Conservation (phyloP, 2,329 filamentous ascomycete genomes). For the Endocalyx cinctus region DNA sequence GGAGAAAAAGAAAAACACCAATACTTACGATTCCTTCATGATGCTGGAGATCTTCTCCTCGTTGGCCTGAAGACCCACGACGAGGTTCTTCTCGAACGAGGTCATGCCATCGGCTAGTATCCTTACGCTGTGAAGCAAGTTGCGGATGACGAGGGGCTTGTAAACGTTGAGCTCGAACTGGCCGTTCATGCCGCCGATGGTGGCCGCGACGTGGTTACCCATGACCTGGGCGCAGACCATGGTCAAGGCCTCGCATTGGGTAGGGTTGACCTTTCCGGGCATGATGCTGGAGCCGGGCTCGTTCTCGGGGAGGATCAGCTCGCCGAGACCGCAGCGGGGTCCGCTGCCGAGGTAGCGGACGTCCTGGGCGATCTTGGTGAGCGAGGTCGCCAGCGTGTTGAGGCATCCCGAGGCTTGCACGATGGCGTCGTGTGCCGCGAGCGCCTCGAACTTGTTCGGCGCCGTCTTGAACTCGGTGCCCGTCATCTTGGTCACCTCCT, state of each 20-base stretch:
- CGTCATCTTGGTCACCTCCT: constrained; percentile 87
- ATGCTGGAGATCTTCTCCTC: constrained; percentile 86
- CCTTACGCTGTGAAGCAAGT: constrained; percentile 86
- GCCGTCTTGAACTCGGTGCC: constrained; percentile 92
- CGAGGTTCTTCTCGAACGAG: constrained; percentile 91
- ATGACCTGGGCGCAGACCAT: constrained; percentile 98
- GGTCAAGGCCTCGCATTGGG: constrained; percentile 94
- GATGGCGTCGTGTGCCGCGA: constrained; percentile 92
- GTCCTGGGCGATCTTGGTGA: constrained; percentile 98
- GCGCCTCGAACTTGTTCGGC: constrained; percentile 97
- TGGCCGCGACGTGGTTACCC: constrained; percentile 91
- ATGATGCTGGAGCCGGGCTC: constrained; percentile 98
- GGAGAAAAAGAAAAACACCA: neutral
- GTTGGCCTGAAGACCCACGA: constrained; percentile 84
- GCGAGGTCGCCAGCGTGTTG: constrained; percentile 85
- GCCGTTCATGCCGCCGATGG: constrained; percentile 92
- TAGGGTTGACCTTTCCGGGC: constrained; percentile 99
- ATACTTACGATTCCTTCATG: constrained; percentile 83
- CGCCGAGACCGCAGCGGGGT: constrained; percentile 90
- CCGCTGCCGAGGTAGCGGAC: constrained; percentile 95
- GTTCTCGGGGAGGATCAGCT: constrained; percentile 92
- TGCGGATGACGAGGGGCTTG: constrained; percentile 94
- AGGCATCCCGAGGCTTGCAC: constrained; percentile 91
- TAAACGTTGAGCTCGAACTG: constrained; percentile 99
- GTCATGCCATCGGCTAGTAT: constrained; percentile 89